phyloP scores from a whole-genome alignment of 768 basidiomycete genomes.

The Agaricus sinodeliciosus region DNA sequence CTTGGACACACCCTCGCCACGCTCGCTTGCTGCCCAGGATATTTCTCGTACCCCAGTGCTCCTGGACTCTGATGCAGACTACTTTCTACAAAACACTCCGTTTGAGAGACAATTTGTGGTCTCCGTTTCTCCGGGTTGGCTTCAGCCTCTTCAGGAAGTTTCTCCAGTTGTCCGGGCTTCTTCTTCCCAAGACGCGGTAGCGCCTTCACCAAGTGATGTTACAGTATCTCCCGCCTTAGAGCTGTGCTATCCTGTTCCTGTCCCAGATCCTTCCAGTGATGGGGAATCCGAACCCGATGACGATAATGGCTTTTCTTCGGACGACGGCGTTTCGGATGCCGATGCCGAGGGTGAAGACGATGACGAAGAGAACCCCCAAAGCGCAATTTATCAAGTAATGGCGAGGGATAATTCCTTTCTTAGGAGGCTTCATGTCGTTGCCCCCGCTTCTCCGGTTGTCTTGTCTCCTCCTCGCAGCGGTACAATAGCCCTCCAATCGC shows the following conservation, averaged over 20 bases:
- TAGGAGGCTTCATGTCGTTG: constrained; percentile 1
- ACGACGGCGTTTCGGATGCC: not conserved
- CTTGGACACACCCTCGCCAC: constrained; percentile 21
- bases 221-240: not conserved
- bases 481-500: constrained; percentile 13
- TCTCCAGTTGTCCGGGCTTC: constrained; percentile 25
- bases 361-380: not conserved
- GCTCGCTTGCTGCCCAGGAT: constrained; percentile 10
- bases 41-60: constrained; percentile 1
- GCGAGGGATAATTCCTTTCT: constrained; percentile 1
- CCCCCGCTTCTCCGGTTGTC: not conserved
- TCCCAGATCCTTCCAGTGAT: not conserved
- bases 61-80: constrained; percentile 3
- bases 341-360: constrained; percentile 3
- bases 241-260: not conserved
- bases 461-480: not conserved
- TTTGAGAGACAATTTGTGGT: constrained; percentile 14
- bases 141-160: constrained; percentile 19
- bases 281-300: not conserved
- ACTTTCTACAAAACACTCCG: constrained; percentile 12
- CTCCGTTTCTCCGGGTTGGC: constrained; percentile 12
- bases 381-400: not conserved
- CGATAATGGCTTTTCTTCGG: not conserved
- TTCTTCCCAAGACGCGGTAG: constrained; percentile 3
- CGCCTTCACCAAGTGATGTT: not conserved